Conservation (phyloP, 2,329 filamentous ascomycete species). For the Trichophaea hybrida region DNA sequence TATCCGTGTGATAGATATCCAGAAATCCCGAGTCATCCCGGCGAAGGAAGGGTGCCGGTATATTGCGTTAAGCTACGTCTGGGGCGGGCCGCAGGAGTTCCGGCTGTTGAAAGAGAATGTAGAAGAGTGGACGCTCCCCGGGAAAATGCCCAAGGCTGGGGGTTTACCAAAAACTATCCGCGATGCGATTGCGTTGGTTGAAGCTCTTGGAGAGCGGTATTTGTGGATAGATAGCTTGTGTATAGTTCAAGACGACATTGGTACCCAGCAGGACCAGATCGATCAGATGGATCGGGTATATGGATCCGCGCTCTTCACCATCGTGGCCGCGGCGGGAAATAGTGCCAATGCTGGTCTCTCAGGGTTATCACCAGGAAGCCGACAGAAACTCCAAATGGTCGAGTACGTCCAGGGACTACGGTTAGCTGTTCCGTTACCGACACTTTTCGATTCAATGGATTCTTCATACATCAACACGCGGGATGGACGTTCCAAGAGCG, state of each 20-base stretch:
- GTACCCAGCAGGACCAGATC: constrained; percentile 21
- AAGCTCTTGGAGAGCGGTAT: constrained; percentile 24
- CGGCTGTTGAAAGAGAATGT: not conserved
- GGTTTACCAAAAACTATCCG: not conserved
- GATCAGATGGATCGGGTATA: not conserved
- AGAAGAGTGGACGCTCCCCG: not conserved
- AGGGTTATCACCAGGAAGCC: not conserved
- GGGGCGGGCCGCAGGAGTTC: constrained; percentile 3
- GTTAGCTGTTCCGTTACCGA: not conserved
- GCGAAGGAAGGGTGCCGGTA: not conserved
- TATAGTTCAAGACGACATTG: constrained; percentile 27
- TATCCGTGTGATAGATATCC: not conserved
- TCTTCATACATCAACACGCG: not conserved
- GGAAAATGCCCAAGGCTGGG: not conserved
- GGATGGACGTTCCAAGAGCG: constrained; percentile 4
- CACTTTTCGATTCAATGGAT: not conserved
- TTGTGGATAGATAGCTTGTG: constrained; percentile 30
- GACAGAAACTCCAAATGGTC: not conserved
- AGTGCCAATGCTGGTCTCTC: not conserved
- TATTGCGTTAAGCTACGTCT: constrained; percentile 5
- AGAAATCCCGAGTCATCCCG: not conserved
- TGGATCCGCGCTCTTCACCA: not conserved
- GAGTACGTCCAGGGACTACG: not conserved
- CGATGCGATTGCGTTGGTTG: constrained; percentile 27
- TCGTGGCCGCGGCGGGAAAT: not conserved